These are phyloP conservation scores for Singerocomus rubriflavus DNA, from an alignment of 1,284 basidiomycete species.

Conservation along the genomic window DNA sequence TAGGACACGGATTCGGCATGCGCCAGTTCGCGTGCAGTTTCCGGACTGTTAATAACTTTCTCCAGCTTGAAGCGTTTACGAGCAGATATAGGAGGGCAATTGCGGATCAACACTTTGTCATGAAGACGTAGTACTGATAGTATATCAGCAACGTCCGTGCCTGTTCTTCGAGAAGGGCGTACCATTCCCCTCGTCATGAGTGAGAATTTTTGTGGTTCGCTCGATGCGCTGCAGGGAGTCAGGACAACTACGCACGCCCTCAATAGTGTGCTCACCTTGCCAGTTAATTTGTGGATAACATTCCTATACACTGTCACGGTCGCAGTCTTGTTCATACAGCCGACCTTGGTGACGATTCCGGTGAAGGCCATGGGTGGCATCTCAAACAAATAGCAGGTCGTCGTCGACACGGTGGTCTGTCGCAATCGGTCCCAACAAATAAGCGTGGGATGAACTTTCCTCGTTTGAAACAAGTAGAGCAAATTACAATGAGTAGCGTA, in stretches of 20 bases:
- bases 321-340: conserved; percentile 77
- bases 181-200: conserved; percentile 70
- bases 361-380: conserved; percentile 77
- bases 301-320: conserved; percentile 75
- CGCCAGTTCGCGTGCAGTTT: conserved; percentile 50
- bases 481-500: no score
- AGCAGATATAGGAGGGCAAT: conserved; percentile 75
- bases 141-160: conserved; percentile 13
- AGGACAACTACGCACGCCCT: conserved; percentile 1
- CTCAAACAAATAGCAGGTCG: background rate
- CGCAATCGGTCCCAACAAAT: no score
- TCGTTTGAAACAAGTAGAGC: background rate
- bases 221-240: conserved; percentile 54
- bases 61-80: conserved; percentile 72
- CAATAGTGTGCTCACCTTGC: conserved; percentile 52
- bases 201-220: conserved; percentile 69
- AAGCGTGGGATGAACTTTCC: conserved; percentile 3
- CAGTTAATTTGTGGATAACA: conserved; percentile 63
- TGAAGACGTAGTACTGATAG: conserved; percentile 57
- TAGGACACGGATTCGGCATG: conserved; percentile 13
- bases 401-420: background rate
- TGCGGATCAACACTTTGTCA: conserved; percentile 71
- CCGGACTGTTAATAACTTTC: conserved; percentile 62
- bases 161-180: conserved; percentile 31
- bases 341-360: conserved; percentile 73